Evolutionary conservation across 768 basidiomycete species (phyloP), one percentile per base, ranked within the genome.

Genomic region (Podaxis pistillaris): DNA sequence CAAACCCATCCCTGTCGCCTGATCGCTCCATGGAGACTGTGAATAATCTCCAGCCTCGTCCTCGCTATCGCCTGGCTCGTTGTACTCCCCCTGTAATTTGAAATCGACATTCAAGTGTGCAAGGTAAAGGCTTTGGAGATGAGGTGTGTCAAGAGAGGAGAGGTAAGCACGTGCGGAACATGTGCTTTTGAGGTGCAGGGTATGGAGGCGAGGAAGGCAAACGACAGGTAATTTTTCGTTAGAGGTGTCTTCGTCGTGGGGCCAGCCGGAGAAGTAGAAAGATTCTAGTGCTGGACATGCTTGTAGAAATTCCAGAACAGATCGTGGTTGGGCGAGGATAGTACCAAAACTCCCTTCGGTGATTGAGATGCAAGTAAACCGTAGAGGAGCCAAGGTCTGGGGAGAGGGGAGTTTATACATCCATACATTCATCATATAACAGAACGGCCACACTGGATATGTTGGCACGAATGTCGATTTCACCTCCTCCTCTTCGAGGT

Each of bases 1-100:
- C 22, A 93, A 74, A 11, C 91, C 91, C 89, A 91, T 89, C 22
- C 91, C 91, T 2, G 88, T 92, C 22, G 88, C 88, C 53, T 82
- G 86, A 71, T 92, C 91, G 58, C 88, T 92, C 69, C 78, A 88
- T 17, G 88, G 88, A 4, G 89, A 90, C 68, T 88, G 88, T 3
- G 91, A 92, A 66, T 81, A 90, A 74, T 93, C 91, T 15, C 73
- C 66, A 15, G 85, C 86, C 67, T 90, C 90, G 65, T 92, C 90
- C 7, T 89, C 89, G 66, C 84, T 87, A 64, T 91, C 91, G 36
- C 89, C 89, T 5, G 79, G 75, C 60, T 90, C 89, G 46, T 70
- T 62, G 44, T 70, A 69, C 4, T 74, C 68, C 7, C 69, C 74
- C 15, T 74, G 69, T 30, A 86, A 74, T 15, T 69, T 68, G 63